phyloP scores from a whole-genome alignment of 495 filamentous ascomycete species.

The Sordaria brevicollis region DNA sequence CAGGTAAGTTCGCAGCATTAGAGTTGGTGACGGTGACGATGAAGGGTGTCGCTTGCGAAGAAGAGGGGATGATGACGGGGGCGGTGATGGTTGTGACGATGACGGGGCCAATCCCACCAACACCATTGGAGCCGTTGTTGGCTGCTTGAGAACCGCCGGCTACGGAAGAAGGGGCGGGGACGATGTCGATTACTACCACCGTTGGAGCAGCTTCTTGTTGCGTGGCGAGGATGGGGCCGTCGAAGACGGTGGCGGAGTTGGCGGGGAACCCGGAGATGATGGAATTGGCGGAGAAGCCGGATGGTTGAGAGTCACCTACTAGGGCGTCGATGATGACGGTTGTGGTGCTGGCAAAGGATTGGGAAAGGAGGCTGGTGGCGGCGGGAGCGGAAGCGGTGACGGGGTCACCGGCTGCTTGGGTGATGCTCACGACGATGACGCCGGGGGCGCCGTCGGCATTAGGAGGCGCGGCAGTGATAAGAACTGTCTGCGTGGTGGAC shows the following conservation, averaged over 20 bases:
- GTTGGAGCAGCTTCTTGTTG: not conserved
- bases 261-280: not conserved
- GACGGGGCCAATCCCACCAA: too few relatives aligned
- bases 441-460: not conserved
- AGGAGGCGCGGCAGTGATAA: not conserved
- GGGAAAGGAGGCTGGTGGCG: not conserved
- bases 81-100: not conserved
- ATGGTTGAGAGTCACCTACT: not conserved
- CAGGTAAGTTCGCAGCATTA: not conserved
- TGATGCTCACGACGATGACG: not conserved
- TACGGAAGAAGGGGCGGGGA: not conserved
- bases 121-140: not conserved
- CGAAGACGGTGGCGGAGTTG: not conserved
- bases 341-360: not conserved
- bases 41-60: not conserved
- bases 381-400: not conserved
- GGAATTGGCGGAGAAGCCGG: not conserved
- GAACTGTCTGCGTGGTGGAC: not conserved
- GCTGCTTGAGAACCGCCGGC: not conserved
- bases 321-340: not conserved
- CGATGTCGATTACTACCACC: not conserved
- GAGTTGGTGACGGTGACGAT: not conserved
- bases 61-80: not conserved
- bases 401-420: not conserved
- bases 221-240: not conserved